Evolutionary conservation across 768 basidiomycete genomes (phyloP), one percentile per base, ranked within the genome.

Genomic region (Termitomyces sp.): DNA sequence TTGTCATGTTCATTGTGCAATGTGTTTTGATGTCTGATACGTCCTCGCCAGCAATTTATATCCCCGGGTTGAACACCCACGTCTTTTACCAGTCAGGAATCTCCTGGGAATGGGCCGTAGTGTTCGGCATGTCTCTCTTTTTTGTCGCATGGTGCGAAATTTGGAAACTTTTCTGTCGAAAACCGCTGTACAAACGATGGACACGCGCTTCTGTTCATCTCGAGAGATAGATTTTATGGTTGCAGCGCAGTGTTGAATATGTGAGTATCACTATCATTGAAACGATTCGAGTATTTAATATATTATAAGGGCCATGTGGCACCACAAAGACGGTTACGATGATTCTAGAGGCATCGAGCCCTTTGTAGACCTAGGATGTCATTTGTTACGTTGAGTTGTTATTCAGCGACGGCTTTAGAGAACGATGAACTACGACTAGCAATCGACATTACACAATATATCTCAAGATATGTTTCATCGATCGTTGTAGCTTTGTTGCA

Each of bases 71-170:
- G 54, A 77, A 73, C 55, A 73, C 66, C 46, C 61, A 64, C 4
- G 71, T 77, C 13, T 76, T 77, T 59, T 75, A 76, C 55, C 76
- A 75, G 57, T 66, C 59, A 12, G 69, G 71, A 15, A 76, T 77
- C 18, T 57, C 66, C 5, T 76, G 75, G 75, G 76, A 77, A 58
- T 77, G 76, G 75, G 74, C 72, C 8, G 58, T 77, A 24, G 73
- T 74, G 8, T 57, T 72, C 36, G 75, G 71, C 37, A 71, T 75
- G 74, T 71, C 75, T 8, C 36, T 73, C 16, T 61, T 70, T 2
- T 77, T 75, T 57, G 61, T 77, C 15, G 58, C 67, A 1, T 74
- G 71, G 70, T 71, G 70, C 57, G 76, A 77, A 57, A n/a, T 76
- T 6, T 76, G 76, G 76, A 76, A 77, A 63, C 31, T 76, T 12